Percentiles rank a stretch among this genome's conserved stretches.
phyloP scores from a whole-genome alignment of 495 filamentous ascomycete genomes.

The Halenospora varia region DNA sequence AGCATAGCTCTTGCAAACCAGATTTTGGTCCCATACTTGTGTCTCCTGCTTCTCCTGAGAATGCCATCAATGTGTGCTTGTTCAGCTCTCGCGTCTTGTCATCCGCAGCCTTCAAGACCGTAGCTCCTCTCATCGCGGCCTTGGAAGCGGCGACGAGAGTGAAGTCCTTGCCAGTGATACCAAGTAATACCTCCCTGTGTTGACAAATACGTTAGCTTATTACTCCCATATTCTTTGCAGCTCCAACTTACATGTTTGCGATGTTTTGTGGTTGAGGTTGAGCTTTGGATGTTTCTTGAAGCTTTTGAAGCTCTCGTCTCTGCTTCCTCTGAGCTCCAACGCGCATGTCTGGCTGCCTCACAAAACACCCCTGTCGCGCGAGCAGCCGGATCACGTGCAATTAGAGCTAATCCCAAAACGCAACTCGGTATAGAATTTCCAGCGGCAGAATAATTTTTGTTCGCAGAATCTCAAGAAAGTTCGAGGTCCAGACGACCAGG shows the following conservation, averaged over 20 bases:
- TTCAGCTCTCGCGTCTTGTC: conserved; percentile 93
- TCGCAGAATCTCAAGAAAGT: too few species aligned
- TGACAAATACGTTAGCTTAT: conserved; percentile 5
- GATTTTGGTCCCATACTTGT: conserved; percentile 57
- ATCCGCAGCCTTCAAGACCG: conserved; percentile 91
- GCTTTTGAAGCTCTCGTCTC: not conserved
- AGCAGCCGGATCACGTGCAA: too few species aligned
- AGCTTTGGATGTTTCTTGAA: conserved; percentile 11
- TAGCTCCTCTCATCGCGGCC: conserved; percentile 94
- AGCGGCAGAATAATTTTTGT: too few species aligned
- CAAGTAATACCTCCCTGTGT: conserved; percentile 91
- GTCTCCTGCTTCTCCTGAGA: conserved; percentile 92
- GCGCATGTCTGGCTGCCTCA: not conserved
- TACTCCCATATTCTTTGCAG: not conserved
- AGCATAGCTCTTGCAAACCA: not conserved
- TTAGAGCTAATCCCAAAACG: too few species aligned
- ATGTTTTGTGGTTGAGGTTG: not conserved
- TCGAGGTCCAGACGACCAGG: not conserved
- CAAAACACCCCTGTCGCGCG: not conserved
- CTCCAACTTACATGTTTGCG: conserved; percentile 22
- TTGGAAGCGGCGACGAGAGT: conserved; percentile 96
- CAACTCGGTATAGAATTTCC: too few species aligned
- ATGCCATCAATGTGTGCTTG: conserved; percentile 94
- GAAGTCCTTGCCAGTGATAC: conserved; percentile 98
- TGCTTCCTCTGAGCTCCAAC: conserved; percentile 4